Evolutionary conservation across 805 yeast genomes (phyloP).

Genomic region (Candida tammaniensis): DNA sequence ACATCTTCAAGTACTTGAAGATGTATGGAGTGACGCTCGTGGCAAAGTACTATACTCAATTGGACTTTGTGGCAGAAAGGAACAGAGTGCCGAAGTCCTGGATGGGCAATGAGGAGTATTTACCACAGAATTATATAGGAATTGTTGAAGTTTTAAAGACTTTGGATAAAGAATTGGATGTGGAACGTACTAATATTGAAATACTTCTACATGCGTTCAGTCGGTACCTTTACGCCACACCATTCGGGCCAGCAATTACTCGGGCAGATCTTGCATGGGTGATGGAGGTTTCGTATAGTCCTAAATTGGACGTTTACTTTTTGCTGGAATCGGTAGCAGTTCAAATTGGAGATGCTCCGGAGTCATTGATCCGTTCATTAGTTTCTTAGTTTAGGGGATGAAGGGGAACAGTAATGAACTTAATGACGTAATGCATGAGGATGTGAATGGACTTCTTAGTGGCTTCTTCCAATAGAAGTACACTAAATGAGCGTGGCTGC

Average conservation of each 20-base stretch:
- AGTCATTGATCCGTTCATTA: neutral
- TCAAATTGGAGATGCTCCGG: neutral
- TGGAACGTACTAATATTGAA: slow-evolving; percentile 1
- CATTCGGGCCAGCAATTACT: slow-evolving; percentile 4
- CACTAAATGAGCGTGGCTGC: no score
- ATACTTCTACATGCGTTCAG: neutral
- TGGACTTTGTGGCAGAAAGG: neutral
- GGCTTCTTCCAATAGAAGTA: no score
- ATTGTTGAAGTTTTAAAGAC: neutral
- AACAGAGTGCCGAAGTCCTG: slow-evolving; percentile 1
- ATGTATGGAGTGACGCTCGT: slow-evolving; percentile 1
- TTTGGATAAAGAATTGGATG: neutral
- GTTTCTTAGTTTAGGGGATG: no score
- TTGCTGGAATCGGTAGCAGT: neutral
- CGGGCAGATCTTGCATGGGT: no score
- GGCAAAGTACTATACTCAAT: neutral
- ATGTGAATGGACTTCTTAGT: no score
- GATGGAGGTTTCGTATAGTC: no score
- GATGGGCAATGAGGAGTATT: slow-evolving; percentile 1
- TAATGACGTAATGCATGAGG: no score
- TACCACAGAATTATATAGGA: neutral
- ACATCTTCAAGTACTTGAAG: neutral
- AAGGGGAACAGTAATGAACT: no score
- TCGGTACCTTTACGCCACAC: slow-evolving; percentile 3
- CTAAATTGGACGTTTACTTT: slow-evolving; percentile 4